Evolutionary conservation across 192 early-diverging fungal species (phyloP), one percentile per base, ranked within the genome.

Genomic region (Globomyces pollinis-pini): DNA sequence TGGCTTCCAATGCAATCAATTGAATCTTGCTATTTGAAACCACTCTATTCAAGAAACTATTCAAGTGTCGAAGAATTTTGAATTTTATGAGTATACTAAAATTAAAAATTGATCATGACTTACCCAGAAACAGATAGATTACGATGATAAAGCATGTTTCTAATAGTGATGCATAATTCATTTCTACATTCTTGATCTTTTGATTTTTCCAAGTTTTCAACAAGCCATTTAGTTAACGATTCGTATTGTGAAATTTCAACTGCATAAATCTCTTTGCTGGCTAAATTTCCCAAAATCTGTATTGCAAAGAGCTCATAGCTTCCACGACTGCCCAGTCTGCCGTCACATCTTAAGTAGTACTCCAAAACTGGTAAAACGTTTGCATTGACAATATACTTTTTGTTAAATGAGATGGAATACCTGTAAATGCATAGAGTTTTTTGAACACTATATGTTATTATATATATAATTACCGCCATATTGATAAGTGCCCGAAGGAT

Each of bases 401-500:
- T n/a, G n/a, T 18, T 47, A 9, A 47, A 47, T 23, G 18, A 18
- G 20, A 23, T 13, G 18, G 20, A 11, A 7, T 47, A 47, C 45
- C 45, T 57, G 34, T 15, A 57, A 26, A 18, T 57, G 55, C 7
- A 16, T 20, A 12, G 28, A n/a, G 36, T 57, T 57, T 21, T 26
- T 31, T 13, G 55, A 57, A 13, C 35, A 57, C n/a, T n/a, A n/a
- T n/a, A n/a, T n/a, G n/a, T n/a, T n/a, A n/a, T n/a, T n/a, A n/a
- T n/a, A n/a, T n/a, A n/a, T n/a, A n/a, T n/a, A n/a, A n/a, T n/a
- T n/a, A n/a, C n/a, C 39, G 55, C 23, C 8, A 57, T 11, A 18
- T 57, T 57, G 24, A 57, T 57, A 3, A 57, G 28, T 29, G 55
- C 55, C 15, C 55, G 34, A 12, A 57, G 16, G 21, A 57, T 57